phyloP scores from a whole-genome alignment of 169 alveolate species.

The Theileria parva region DNA sequence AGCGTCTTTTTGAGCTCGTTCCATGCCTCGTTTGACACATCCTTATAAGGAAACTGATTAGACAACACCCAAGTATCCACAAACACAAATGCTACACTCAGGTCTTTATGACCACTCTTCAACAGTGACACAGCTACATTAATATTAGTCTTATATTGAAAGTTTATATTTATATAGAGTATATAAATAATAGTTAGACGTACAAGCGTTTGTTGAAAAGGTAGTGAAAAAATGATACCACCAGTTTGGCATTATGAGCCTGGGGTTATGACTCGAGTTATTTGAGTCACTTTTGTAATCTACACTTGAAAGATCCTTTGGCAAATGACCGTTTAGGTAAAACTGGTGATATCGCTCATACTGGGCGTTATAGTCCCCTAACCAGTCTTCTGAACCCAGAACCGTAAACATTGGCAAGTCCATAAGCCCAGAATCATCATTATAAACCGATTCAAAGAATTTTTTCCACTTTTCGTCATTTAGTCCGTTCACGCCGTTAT shows the following conservation, averaged over 20 bases:
- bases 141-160: not conserved
- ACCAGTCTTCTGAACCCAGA: constrained; percentile 86
- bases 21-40: constrained; percentile 85
- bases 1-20: constrained; percentile 81
- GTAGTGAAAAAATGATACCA: constrained; percentile 87
- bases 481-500: constrained; percentile 78
- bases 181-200: constrained; percentile 23
- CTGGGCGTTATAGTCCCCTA: constrained; percentile 80
- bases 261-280: constrained; percentile 68
- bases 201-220: constrained; percentile 79
- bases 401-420: constrained; percentile 85
- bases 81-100: constrained; percentile 84
- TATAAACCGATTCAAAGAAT: constrained; percentile 76
- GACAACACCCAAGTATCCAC: constrained; percentile 89
- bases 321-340: constrained; percentile 60
- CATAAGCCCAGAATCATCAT: constrained; percentile 77
- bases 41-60: constrained; percentile 80
- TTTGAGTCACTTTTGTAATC: constrained; percentile 29
- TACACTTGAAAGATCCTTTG: not conserved
- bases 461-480: constrained; percentile 78
- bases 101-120: constrained; percentile 79
- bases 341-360: constrained; percentile 73
- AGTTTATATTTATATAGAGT: not conserved
- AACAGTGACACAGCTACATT: constrained; percentile 59
- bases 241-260: constrained; percentile 89